These are phyloP conservation scores for Podila epicladia DNA, from an alignment of 192 early-diverging fungal species.

Conservation along the genomic window DNA sequence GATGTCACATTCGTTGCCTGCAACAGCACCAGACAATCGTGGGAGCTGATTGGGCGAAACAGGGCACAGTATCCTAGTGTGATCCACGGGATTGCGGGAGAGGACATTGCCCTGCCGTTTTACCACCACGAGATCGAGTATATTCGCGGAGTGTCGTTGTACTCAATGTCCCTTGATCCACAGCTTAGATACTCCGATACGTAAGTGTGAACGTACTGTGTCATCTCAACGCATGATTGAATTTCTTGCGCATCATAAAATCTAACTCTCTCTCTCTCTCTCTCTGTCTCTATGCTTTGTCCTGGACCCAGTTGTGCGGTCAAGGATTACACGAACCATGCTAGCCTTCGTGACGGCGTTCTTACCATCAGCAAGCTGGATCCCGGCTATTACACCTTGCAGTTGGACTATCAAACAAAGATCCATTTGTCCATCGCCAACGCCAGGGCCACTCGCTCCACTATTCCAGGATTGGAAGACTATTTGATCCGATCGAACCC, in stretches of 20 bases:
- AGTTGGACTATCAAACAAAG: slow-evolving; percentile 1
- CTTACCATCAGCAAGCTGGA: slow-evolving; percentile 26
- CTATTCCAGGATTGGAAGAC: slow-evolving; percentile 27
- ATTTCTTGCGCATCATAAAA: neutral
- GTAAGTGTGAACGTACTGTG: neutral
- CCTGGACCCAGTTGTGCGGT: neutral
- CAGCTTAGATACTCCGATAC: no score
- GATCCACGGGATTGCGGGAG: slow-evolving; percentile 23
- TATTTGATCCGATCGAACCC: slow-evolving; percentile 30
- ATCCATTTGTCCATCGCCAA: slow-evolving; percentile 2
- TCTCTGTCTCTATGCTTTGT: neutral
- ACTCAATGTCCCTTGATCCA: slow-evolving; percentile 6
- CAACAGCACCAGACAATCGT: slow-evolving; percentile 1
- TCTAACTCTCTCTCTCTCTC: neutral
- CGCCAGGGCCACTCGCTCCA: slow-evolving; percentile 7
- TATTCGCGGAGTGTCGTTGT: slow-evolving; percentile 34
- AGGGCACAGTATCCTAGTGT: slow-evolving; percentile 9
- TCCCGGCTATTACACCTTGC: slow-evolving; percentile 32
- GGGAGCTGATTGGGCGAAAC: slow-evolving; percentile 16
- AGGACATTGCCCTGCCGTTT: slow-evolving; percentile 26
- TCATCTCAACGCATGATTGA: no score
- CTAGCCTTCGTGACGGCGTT: slow-evolving; percentile 16
- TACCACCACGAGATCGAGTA: neutral
- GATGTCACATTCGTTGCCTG: slow-evolving; percentile 22
- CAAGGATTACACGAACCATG: slow-evolving; percentile 23